Percentiles rank a stretch among this genome's conserved stretches.
phyloP scores from a whole-genome alignment of 345 rosid species.

The Gossypium herbaceum region DNA sequence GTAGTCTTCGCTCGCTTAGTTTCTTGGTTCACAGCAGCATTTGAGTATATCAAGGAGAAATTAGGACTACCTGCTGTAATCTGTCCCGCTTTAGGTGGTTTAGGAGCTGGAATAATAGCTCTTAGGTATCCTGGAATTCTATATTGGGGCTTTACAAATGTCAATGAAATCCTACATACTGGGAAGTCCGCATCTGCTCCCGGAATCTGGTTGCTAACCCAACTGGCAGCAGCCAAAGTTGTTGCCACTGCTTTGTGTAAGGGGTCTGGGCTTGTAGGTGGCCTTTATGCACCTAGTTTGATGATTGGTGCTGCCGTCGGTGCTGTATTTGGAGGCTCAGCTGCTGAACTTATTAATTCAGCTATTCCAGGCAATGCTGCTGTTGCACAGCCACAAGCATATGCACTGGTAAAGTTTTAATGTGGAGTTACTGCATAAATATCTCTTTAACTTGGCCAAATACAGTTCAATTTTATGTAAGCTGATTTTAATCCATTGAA shows the following conservation, averaged over 20 bases:
- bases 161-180: constrained; percentile 90
- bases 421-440: not conserved
- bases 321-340: constrained; percentile 97
- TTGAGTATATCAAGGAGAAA: constrained; percentile 69
- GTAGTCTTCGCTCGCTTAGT: constrained; percentile 82
- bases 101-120: constrained; percentile 96
- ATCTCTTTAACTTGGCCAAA: not conserved
- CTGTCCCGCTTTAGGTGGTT: constrained; percentile 95
- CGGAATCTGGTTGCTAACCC: constrained; percentile 90
- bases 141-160: constrained; percentile 98
- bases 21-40: constrained; percentile 75
- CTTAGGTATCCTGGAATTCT: constrained; percentile 95
- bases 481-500: constrained; percentile 20
- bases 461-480: constrained; percentile 10
- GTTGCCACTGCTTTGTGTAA: constrained; percentile 93
- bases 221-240: constrained; percentile 91
- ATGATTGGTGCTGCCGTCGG: constrained; percentile 99
- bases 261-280: constrained; percentile 98
- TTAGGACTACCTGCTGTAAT: constrained; percentile 86
- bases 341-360: constrained; percentile 21
- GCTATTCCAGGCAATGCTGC: constrained; percentile 93
- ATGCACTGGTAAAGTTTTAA: constrained; percentile 72
- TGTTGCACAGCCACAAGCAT: constrained; percentile 98
- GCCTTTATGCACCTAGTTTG: constrained; percentile 96
- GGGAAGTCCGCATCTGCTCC: constrained; percentile 98